Evolutionary conservation across 139 green algal genomes (phyloP), one percentile per base, ranked within the genome.

Genomic region (Diplosphaera chodatii): DNA sequence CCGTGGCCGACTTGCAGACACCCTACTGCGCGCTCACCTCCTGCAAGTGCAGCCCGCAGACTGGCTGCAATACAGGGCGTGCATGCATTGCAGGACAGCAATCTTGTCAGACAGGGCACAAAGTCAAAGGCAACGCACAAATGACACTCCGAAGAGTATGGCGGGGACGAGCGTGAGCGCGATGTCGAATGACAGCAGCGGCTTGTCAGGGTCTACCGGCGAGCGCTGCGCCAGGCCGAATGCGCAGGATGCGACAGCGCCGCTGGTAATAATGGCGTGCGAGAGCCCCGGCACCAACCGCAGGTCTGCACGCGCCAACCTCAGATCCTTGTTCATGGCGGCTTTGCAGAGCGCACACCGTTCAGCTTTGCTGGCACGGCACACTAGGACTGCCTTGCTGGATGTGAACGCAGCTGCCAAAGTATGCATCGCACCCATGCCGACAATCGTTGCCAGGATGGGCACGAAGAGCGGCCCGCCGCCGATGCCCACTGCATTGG

Each of bases 151-250:
- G 21, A 80, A 37, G 20, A 80, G 69, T 22, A 80, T 40, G 15
- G 75, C 64, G 25, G 75, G 75, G n/a, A 75, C 67, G 64, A 80
- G 75, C 13, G 66, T 80, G 15, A 79, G 68, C 15, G 69, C 69
- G 23, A 80, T n/a, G 56, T 75, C 69, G 25, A 75, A 55, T 64
- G 76, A 56, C 23, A 76, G 55, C 64, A 80, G 64, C 13, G 75
- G 65, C 15, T 66, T 28, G 18, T 69, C 28, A 16, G 55, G 55
- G 34, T 80, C 32, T 5, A 40, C 64, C 4, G 75, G 75, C 3
- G 31, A 33, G 4, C 68, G 63, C 27, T 73, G 64, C 1, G 48
- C 41, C 21, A 80, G n/a, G 8, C 75, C 75, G 59, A 75, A 80
- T 22, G 74, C 8, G 22, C n/a, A 62, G 32, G 48, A 66, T 6